Conservation (phyloP, 2,329 filamentous ascomycete species). For the Fusarium mangiferae region DNA sequence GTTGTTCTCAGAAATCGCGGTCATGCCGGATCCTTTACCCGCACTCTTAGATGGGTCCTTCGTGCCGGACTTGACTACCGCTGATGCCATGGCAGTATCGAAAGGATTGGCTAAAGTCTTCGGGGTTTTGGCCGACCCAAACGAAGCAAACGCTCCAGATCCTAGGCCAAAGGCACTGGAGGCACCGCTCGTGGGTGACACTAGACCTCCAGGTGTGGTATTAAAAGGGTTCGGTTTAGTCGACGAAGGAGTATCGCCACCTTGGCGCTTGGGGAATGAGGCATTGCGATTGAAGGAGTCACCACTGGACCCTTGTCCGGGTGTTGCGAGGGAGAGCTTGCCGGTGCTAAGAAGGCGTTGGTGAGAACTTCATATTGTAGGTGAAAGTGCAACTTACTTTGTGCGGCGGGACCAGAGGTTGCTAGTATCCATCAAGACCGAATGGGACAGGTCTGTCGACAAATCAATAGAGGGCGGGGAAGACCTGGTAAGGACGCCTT, state of each 20-base stretch:
- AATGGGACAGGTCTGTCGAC: constrained; percentile 39
- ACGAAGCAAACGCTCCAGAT: constrained; percentile 93
- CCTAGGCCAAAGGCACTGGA: constrained; percentile 94
- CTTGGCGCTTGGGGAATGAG: constrained; percentile 78
- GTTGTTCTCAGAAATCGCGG: constrained; percentile 58
- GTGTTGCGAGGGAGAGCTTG: constrained; percentile 91
- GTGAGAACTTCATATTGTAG: constrained; percentile 20
- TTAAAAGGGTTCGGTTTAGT: constrained; percentile 81
- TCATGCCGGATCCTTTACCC: constrained; percentile 51
- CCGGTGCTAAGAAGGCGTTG: constrained; percentile 67
- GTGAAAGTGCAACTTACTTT: constrained; percentile 68
- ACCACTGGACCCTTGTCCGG: constrained; percentile 65
- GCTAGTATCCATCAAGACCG: constrained; percentile 62
- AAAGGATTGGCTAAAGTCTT: constrained; percentile 86
- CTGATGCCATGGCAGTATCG: constrained; percentile 73
- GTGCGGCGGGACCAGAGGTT: constrained; percentile 83
- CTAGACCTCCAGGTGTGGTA: constrained; percentile 71
- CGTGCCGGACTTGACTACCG: constrained; percentile 45
- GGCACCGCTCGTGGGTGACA: constrained; percentile 65
- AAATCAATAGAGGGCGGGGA: constrained; percentile 40
- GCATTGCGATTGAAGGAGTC: constrained; percentile 69
- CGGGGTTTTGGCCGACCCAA: constrained; percentile 83
- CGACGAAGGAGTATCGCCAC: constrained; percentile 73
- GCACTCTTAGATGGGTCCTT: constrained; percentile 49
- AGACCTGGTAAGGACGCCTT: constrained; percentile 38